Evolutionary conservation across 2,329 filamentous ascomycete species (phyloP).

Genomic region (Aspergillus caelatus): DNA sequence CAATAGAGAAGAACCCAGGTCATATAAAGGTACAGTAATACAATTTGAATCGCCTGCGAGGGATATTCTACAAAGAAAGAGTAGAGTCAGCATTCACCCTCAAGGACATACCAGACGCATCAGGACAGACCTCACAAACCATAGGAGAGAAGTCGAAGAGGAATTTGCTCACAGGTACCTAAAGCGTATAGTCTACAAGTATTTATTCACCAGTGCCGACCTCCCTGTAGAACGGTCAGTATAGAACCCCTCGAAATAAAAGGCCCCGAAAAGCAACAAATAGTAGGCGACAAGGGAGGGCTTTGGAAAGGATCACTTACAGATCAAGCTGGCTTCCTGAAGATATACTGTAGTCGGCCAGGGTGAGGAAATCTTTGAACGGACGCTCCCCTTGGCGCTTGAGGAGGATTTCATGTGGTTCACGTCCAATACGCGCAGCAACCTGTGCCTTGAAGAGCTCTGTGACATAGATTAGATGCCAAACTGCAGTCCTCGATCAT

Average conservation of each 20-base stretch:
- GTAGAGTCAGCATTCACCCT: neutral
- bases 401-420: slow-evolving; percentile 89
- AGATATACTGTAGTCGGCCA: slow-evolving; percentile 92
- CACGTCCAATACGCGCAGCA: slow-evolving; percentile 74
- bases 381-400: slow-evolving; percentile 90
- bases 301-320: slow-evolving; percentile 30
- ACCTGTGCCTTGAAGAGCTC: slow-evolving; percentile 88
- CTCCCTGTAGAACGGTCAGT: slow-evolving; percentile 41
- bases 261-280: neutral
- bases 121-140: neutral
- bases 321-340: slow-evolving; percentile 72
- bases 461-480: slow-evolving; percentile 24
- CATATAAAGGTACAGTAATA: slow-evolving; percentile 2
- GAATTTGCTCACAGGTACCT: slow-evolving; percentile 9
- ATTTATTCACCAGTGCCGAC: slow-evolving; percentile 52
- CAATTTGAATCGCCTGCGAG: slow-evolving; percentile 44
- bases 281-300: neutral
- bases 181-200: neutral
- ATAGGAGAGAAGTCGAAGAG: neutral
- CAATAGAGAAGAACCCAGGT: neutral
- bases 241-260: neutral
- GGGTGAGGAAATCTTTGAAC: slow-evolving; percentile 85
- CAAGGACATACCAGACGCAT: neutral
- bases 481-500: neutral
- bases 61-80: neutral